Evolutionary conservation across 345 rosid species (phyloP).

Genomic region (Kernera saxatilis): DNA sequence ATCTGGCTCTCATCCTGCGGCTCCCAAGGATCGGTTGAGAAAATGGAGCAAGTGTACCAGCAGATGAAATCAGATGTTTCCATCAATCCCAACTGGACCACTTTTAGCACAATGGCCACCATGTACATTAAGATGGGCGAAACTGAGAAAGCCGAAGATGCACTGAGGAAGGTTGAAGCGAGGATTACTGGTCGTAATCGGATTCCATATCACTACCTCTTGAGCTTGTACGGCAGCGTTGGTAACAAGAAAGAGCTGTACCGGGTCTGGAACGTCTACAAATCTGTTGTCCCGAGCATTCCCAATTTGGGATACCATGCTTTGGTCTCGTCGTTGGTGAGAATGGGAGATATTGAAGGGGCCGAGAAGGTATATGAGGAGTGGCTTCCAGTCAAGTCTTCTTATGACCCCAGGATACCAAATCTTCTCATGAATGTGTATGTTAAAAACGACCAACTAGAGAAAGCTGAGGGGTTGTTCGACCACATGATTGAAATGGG

Average conservation of each 20-base stretch:
- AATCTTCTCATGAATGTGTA: slow-evolving; percentile 66
- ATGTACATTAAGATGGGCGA: slow-evolving; percentile 79
- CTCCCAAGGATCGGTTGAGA: slow-evolving; percentile 55
- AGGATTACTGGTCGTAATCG: slow-evolving; percentile 78
- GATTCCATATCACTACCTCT: slow-evolving; percentile 81
- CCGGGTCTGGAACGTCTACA: slow-evolving; percentile 80
- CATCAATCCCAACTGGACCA: slow-evolving; percentile 79
- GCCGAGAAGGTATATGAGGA: slow-evolving; percentile 71
- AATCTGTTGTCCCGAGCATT: slow-evolving; percentile 62
- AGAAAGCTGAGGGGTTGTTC: slow-evolving; percentile 52
- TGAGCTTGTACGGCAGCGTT: slow-evolving; percentile 68
- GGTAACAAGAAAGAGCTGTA: slow-evolving; percentile 66
- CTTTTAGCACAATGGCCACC: slow-evolving; percentile 89
- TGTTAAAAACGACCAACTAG: slow-evolving; percentile 56
- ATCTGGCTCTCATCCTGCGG: slow-evolving; percentile 91
- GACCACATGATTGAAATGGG: slow-evolving; percentile 62
- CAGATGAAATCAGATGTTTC: slow-evolving; percentile 59
- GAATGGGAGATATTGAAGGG: slow-evolving; percentile 66
- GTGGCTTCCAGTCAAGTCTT: slow-evolving; percentile 63
- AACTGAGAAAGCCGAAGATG: slow-evolving; percentile 72
- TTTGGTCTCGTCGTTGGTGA: slow-evolving; percentile 60
- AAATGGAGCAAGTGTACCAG: slow-evolving; percentile 73
- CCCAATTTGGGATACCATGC: slow-evolving; percentile 87
- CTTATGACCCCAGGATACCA: slow-evolving; percentile 78
- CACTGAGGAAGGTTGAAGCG: slow-evolving; percentile 71